Base-by-base conservation (phyloP, 2,329 filamentous ascomycete genomes). In the Aspergillus novoparasiticus region DNA sequence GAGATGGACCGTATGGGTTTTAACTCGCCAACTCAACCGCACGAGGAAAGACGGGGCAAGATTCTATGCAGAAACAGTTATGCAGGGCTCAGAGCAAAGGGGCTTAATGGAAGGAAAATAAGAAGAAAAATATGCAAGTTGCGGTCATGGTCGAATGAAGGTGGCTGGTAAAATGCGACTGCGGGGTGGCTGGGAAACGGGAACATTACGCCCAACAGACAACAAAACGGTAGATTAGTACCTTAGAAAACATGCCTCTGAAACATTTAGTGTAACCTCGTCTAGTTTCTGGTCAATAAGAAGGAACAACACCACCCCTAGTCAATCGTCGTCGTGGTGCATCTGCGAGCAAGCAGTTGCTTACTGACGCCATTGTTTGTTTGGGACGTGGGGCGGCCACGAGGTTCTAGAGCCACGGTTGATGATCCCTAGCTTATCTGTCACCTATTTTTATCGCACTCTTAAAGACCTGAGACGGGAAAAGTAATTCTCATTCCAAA, bases 131-230 rank as follows among this genome's bases (percentile, higher is more conserved):
- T 57, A 34, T 32, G n/a, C 50, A 60, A 55, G 41, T 59, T 32
- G 61, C 53, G 55, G 60, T 43, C 57, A 63, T 61, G 14, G 46
- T 23, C 32, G 41, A 59, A 59, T 58, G 67, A 60, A 55, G 68
- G 73, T 73, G 74, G 74, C 73, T 76, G 74, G 74, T 55, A 55
- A 55, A 51, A 59, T 59, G 69, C 73, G 67, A 45, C 39, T 64
- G 68, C 58, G 65, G 60, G 72, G 74, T 72, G 74, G 74, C 74
- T 76, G 74, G 73, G 69, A 67, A 65, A 62, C 51, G 48, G 48
- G 48, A 55, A 39, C 21, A 39, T 36, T 21, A 5, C 12, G 51
- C 51, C 51, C 51, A 55, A 41, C 34, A 30, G 34, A 53, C 21
- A 2, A 50, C 23, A 45, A 51, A n/a, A 59, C 41, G 46, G 48